phyloP scores from a whole-genome alignment of 768 basidiomycete species.

The Rhizopogon roseolus region DNA sequence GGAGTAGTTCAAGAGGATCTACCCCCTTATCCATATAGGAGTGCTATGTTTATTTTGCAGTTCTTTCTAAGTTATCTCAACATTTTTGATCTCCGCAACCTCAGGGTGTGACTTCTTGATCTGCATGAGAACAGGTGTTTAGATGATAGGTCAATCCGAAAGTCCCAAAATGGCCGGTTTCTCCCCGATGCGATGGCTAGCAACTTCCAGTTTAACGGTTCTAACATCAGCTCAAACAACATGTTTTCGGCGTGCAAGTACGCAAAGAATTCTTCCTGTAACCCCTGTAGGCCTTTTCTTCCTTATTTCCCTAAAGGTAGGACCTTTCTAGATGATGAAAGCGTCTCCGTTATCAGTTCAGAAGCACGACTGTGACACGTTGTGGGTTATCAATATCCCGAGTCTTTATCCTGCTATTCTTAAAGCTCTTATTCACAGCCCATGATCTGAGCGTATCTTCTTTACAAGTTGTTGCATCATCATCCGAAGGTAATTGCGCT shows the following conservation, averaged over 20 bases:
- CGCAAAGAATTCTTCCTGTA: background rate
- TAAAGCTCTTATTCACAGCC: background rate
- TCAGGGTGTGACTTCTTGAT: background rate
- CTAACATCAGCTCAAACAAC: background rate
- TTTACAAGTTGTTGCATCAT: background rate
- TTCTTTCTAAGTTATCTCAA: conserved; percentile 7
- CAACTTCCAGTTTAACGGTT: background rate
- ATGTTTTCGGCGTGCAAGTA: background rate
- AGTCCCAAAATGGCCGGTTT: background rate
- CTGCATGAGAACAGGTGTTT: conserved; percentile 1
- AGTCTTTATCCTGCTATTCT: background rate
- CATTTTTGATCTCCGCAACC: conserved; percentile 4
- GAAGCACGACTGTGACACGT: background rate
- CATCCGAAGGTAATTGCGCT: background rate
- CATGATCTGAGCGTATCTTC: background rate
- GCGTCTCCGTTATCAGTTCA: background rate
- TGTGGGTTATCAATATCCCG: background rate
- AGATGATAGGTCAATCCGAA: background rate
- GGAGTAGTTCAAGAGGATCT: conserved; percentile 7
- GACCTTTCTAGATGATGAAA: background rate
- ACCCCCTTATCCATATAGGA: conserved; percentile 15
- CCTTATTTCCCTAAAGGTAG: background rate
- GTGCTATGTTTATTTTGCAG: conserved; percentile 11
- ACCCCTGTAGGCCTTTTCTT: background rate
- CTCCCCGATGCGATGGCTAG: background rate